phyloP scores from a whole-genome alignment of 768 basidiomycete species.

The Candolleomyces eurysporus region DNA sequence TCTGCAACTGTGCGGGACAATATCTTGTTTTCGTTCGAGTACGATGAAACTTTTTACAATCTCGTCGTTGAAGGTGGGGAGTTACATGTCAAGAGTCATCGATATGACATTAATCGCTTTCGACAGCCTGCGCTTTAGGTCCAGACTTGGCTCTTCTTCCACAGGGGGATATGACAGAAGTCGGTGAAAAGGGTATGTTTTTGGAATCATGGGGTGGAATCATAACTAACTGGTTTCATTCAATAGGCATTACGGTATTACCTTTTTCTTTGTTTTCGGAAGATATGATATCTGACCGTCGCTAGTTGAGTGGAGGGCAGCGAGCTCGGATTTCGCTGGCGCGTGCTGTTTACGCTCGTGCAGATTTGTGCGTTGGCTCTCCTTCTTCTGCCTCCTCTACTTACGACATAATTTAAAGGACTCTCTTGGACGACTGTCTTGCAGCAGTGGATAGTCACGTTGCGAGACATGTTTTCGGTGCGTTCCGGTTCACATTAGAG shows the following conservation, averaged over 20 bases:
- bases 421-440: conserved; percentile 88
- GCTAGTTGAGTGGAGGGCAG: conserved; percentile 78
- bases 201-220: background rate
- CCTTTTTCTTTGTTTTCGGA: background rate
- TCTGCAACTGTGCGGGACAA: conserved; percentile 87
- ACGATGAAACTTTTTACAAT: conserved; percentile 82
- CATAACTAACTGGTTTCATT: background rate
- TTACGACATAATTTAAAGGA: conserved; percentile 33
- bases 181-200: conserved; percentile 74
- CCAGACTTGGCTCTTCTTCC: conserved; percentile 79
- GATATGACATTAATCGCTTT: background rate
- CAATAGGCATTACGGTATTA: conserved; percentile 55
- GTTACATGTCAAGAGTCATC: background rate
- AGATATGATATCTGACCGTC: background rate
- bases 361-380: conserved; percentile 64
- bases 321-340: conserved; percentile 83
- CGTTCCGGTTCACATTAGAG: conserved; percentile 7
- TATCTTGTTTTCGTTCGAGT: conserved; percentile 88
- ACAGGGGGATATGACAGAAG: conserved; percentile 81
- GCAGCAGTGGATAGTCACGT: conserved; percentile 87
- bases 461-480: conserved; percentile 82
- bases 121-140: conserved; percentile 75
- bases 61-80: conserved; percentile 71
- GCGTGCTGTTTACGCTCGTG: conserved; percentile 86
- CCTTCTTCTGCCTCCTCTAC: background rate